Conservation (phyloP, 2,329 filamentous ascomycete genomes). For the Fusarium oligoseptatum region DNA sequence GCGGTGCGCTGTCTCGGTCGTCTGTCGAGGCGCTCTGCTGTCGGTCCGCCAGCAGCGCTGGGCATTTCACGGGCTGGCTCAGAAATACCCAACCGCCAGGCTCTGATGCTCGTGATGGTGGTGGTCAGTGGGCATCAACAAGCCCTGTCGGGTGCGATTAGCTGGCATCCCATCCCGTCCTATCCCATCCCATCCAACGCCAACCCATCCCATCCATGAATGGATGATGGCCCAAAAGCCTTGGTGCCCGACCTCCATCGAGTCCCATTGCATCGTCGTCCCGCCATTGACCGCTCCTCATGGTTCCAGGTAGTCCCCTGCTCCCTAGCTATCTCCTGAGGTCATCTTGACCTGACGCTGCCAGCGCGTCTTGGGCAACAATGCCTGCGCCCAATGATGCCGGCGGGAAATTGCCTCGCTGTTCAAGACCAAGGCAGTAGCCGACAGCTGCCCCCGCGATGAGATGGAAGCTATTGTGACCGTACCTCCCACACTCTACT, state of each 20-base stretch:
- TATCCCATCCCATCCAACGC: not conserved
- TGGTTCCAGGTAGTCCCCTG: conserved; percentile 52
- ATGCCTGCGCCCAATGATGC: conserved; percentile 51
- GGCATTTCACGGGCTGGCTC: not conserved
- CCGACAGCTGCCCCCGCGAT: conserved; percentile 31
- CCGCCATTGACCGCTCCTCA: conserved; percentile 52
- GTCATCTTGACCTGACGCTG: conserved; percentile 47
- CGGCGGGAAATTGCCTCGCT: conserved; percentile 40
- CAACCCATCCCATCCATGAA: not conserved
- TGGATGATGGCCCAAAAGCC: conserved; percentile 22
- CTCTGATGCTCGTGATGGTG: conserved; percentile 34
- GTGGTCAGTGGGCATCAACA: conserved; percentile 48
- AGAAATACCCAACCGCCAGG: conserved; percentile 32
- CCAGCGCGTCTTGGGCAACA: conserved; percentile 52
- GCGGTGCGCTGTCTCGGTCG: not conserved
- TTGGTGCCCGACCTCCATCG: conserved; percentile 48
- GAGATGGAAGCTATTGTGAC: conserved; percentile 20
- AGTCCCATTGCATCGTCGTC: conserved; percentile 38
- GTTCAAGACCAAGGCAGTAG: conserved; percentile 32
- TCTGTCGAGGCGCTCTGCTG: not conserved
- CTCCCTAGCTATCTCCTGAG: conserved; percentile 46
- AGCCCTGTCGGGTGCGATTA: conserved; percentile 46
- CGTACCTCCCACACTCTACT: conserved; percentile 16
- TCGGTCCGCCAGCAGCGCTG: conserved; percentile 8
- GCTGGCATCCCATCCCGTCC: conserved; percentile 24